phyloP scores from a whole-genome alignment of 208 protist species.

The Wallacemonas rigidus region DNA sequence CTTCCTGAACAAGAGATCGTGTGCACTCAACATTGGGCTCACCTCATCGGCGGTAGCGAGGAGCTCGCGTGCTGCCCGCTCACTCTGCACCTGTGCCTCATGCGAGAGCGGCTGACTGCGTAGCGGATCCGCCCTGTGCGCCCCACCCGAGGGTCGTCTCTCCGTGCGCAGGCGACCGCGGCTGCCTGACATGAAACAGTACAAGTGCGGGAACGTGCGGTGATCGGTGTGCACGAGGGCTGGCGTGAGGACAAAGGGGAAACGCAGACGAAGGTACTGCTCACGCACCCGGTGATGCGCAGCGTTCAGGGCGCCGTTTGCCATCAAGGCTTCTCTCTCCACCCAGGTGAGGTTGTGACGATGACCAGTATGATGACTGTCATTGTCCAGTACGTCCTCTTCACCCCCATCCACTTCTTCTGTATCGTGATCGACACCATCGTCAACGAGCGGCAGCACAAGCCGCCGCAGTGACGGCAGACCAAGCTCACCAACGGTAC shows the following conservation, averaged over 20 bases:
- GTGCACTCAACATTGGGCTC: neutral
- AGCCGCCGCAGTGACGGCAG: slow-evolving; percentile 40
- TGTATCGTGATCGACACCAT: neutral
- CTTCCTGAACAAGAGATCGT: slow-evolving; percentile 1
- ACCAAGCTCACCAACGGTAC: slow-evolving; percentile 37
- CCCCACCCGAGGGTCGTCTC: neutral
- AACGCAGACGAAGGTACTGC: slow-evolving; percentile 43
- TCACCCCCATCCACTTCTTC: neutral
- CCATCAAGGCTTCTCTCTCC: neutral
- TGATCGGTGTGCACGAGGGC: slow-evolving; percentile 10
- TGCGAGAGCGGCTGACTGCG: neutral
- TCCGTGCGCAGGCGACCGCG: neutral
- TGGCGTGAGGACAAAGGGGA: slow-evolving; percentile 43
- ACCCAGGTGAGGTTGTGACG: neutral
- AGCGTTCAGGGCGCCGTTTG: neutral
- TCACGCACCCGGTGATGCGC: slow-evolving; percentile 1
- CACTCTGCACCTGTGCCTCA: neutral
- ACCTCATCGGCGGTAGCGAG: neutral
- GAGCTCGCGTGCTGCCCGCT: neutral
- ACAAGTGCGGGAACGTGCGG: slow-evolving; percentile 10
- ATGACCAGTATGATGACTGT: no score
- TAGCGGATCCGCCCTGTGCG: neutral
- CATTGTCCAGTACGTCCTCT: neutral
- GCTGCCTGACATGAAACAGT: slow-evolving; percentile 22
- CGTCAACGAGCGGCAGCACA: slow-evolving; percentile 26